Conservation (phyloP, 495 filamentous ascomycete genomes). For the Aspergillus ostianus region DNA sequence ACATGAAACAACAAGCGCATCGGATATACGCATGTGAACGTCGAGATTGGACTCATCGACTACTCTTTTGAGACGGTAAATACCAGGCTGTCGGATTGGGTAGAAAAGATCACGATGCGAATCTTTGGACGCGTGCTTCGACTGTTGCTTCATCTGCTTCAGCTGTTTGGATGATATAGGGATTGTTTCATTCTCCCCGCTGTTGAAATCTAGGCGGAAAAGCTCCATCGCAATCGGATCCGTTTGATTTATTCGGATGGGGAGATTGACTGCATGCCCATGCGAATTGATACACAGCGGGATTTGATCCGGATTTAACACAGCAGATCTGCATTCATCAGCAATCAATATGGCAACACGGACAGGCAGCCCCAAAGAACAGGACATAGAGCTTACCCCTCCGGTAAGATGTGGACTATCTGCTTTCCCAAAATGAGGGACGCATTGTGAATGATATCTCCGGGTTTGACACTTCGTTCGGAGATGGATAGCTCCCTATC, state of each 20-base stretch:
- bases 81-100: conserved; percentile 73
- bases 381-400: conserved; percentile 63
- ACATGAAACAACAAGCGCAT: conserved; percentile 79
- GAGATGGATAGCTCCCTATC: conserved; percentile 88
- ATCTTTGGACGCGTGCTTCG: conserved; percentile 61
- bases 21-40: conserved; percentile 69
- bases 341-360: conserved; percentile 4
- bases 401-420: conserved; percentile 93
- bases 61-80: conserved; percentile 80
- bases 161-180: conserved; percentile 69
- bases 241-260: conserved; percentile 90
- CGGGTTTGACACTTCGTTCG: conserved; percentile 82
- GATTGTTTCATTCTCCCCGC: conserved; percentile 73
- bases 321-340: conserved; percentile 65
- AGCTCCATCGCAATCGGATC: conserved; percentile 83
- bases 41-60: conserved; percentile 92
- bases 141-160: conserved; percentile 65
- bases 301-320: conserved; percentile 73
- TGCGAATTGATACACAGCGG: conserved; percentile 75
- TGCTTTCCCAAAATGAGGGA: conserved; percentile 93
- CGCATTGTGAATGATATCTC: conserved; percentile 79
- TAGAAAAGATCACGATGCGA: conserved; percentile 60
- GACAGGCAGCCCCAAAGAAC: not conserved
- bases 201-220: conserved; percentile 77
- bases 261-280: conserved; percentile 61